Conservation (phyloP, 768 basidiomycete species). For the Daedaleopsis nitida region DNA sequence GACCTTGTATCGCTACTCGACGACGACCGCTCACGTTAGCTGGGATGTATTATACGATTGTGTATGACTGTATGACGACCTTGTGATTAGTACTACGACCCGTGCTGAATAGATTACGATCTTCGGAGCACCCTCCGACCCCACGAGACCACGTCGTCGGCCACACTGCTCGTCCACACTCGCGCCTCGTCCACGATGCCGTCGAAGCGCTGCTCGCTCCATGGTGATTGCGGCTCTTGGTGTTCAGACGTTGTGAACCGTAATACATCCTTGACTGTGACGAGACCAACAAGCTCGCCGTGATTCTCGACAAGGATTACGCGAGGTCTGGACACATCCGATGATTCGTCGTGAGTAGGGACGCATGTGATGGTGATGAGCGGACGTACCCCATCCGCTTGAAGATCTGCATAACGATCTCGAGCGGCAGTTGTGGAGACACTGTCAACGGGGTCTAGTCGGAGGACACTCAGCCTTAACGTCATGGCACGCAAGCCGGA, state of each 20-base stretch:
- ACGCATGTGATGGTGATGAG: not conserved
- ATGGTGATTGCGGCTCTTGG: constrained; percentile 25
- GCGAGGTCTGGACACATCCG: constrained; percentile 64
- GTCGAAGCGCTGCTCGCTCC: constrained; percentile 31
- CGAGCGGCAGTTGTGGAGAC: constrained; percentile 87
- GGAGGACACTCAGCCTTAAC: not conserved
- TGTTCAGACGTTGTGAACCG: constrained; percentile 64
- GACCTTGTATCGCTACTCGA: constrained; percentile 6
- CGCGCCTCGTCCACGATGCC: constrained; percentile 29
- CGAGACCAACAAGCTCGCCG: constrained; percentile 79
- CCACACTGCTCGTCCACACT: constrained; percentile 21
- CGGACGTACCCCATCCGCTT: constrained; percentile 90
- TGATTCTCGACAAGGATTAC: constrained; percentile 94
- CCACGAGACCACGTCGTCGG: constrained; percentile 11
- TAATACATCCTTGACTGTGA: constrained; percentile 96
- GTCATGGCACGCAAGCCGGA: not conserved
- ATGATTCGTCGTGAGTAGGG: not conserved
- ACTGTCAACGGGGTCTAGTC: constrained; percentile 90
- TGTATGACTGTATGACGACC: not conserved
- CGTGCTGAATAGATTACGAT: constrained; percentile 10
- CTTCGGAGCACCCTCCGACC: constrained; percentile 15
- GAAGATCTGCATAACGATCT: constrained; percentile 97
- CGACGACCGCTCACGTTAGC: constrained; percentile 1
- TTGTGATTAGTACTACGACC: not conserved
- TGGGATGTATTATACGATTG: constrained; percentile 9